Conservation (phyloP, 257 asterid genomes). For the Scutellaria minor region DNA sequence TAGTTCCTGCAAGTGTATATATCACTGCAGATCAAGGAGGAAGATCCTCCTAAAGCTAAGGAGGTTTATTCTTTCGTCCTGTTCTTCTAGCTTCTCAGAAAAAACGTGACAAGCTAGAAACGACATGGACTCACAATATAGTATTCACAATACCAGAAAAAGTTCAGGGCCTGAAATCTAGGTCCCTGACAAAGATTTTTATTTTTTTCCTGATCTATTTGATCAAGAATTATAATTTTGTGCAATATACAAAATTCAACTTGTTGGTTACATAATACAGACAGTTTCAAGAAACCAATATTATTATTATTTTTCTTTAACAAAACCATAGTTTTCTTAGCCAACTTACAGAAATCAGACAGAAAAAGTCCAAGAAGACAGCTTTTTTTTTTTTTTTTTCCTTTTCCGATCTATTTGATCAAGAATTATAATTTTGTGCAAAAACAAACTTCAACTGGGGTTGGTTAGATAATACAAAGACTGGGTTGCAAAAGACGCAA, state of each 20-base stretch:
- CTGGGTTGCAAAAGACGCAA: too few species aligned
- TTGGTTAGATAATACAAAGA: too few species aligned
- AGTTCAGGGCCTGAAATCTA: conserved; percentile 6
- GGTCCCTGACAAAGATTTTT: neutral
- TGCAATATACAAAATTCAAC: neutral
- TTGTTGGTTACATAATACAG: neutral
- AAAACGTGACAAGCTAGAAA: neutral
- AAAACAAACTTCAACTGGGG: too few species aligned
- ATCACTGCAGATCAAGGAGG: conserved; percentile 76
- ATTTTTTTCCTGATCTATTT: neutral
- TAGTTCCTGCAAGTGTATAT: conserved; percentile 59
- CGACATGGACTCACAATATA: neutral
- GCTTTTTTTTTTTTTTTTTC: too few species aligned
- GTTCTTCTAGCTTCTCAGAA: neutral
- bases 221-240: neutral
- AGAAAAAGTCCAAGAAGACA: too few species aligned
- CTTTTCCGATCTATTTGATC: too few species aligned
- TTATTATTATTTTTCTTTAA: too few species aligned
- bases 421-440: too few species aligned
- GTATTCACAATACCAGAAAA: neutral
- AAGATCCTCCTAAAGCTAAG: conserved; percentile 22
- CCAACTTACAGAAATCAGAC: too few species aligned
- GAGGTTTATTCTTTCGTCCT: neutral
- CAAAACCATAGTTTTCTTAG: too few species aligned
- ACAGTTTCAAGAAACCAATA: neutral